Conservation (phyloP, 495 filamentous ascomycete genomes). For the Endocarpon pusillum region DNA sequence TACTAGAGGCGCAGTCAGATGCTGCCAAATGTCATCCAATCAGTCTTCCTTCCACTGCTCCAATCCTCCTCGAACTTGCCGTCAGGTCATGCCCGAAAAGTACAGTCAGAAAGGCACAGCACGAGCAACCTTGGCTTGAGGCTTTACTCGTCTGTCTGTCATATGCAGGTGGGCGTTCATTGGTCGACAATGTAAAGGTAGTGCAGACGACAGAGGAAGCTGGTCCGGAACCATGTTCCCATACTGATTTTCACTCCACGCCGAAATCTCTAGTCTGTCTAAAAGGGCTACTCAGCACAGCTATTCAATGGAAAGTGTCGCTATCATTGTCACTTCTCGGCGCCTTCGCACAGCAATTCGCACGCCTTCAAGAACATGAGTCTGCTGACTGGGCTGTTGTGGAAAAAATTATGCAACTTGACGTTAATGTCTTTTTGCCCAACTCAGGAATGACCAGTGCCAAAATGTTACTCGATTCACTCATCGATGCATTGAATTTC, state of each 20-base stretch:
- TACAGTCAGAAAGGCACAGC: slow-evolving; percentile 31
- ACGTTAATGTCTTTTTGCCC: slow-evolving; percentile 52
- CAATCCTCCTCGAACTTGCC: slow-evolving; percentile 37
- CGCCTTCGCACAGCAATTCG: too few relatives aligned
- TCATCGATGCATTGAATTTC: slow-evolving; percentile 22
- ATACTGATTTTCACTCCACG: too few relatives aligned
- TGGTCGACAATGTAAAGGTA: too few relatives aligned
- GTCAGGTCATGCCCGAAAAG: slow-evolving; percentile 34
- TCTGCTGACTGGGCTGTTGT: slow-evolving; percentile 53
- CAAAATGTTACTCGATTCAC: slow-evolving; percentile 21
- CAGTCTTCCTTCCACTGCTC: too few relatives aligned
- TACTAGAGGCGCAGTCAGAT: too few relatives aligned
- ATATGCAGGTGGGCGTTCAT: slow-evolving; percentile 1
- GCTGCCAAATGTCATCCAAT: too few relatives aligned
- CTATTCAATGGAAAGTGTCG: slow-evolving; percentile 22
- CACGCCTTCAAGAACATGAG: too few relatives aligned
- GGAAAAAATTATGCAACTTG: slow-evolving; percentile 41
- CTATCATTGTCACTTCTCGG: too few relatives aligned
- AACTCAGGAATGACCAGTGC: slow-evolving; percentile 28
- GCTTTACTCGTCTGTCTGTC: slow-evolving; percentile 40
- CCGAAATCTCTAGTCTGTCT: too few relatives aligned
- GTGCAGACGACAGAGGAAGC: slow-evolving; percentile 9
- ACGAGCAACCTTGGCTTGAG: slow-evolving; percentile 50
- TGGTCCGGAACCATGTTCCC: too few relatives aligned
- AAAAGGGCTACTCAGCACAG: slow-evolving; percentile 27